Base-by-base conservation (phyloP, 2,329 filamentous ascomycete genomes). In the Chrysoporthe deuterocubensis region DNA sequence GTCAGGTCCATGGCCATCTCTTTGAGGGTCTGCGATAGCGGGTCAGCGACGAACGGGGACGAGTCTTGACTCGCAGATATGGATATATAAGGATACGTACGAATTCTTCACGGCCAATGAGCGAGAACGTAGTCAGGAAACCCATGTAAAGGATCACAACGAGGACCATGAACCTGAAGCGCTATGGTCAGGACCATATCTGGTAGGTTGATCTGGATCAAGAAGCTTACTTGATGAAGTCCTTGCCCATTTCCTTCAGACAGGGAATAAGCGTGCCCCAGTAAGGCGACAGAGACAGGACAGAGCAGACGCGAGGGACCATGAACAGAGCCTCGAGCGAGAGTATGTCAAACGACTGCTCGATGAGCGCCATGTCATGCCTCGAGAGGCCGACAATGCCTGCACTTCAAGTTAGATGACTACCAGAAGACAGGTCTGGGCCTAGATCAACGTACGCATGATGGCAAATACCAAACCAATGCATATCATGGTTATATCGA, bases 161-260 rank as follows among this genome's bases (percentile, higher is more conserved):
- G 37, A 95, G 84, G 1, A 92, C 91, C 79, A 86, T 82, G 68
- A 95, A 70, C 21, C 65, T 67, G 13, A 14, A 40, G 18, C 1
- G n/a, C 42, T 16, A 21, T 7, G 92, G 72, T 92, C 18, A 79
- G 68, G 46, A 9, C 40, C 59, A 14, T 68, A 7, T 42, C 71
- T 67, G 72, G 64, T 18, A 72, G 67, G 3, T 9, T 21, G 11
- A 6, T 46, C 26, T 9, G 34, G n/a, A 6, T 6, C 74, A 89
- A 86, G 40, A 37, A 7, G 26, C 63, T 76, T 96, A 97, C 75
- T 94, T 94, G 77, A 94, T 79, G 76, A 97, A 97, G 76, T 97
- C 93, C 78, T 94, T 95, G 50, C 92, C 92, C 94, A 97, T 97
- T 77, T 95, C 93, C 76, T 96, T 96, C 62, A 97, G 84, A 71